Evolutionary conservation across 306 rosid genomes (phyloP), one percentile per base, ranked within the genome.

Genomic region (Cercis canadensis): DNA sequence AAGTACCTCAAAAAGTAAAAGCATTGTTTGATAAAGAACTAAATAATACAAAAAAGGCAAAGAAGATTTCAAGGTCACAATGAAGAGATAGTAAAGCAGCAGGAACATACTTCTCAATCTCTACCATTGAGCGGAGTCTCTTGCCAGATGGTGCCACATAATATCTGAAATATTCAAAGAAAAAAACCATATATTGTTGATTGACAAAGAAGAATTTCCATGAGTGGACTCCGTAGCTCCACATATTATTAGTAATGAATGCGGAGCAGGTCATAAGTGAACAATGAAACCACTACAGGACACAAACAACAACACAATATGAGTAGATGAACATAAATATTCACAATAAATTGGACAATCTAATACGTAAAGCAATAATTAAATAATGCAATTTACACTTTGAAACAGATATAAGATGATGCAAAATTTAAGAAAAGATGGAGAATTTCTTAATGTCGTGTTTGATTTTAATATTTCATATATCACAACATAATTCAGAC

Each of bases 81-180:
- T 43, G 40, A 40, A 41, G n/a, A 67, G 57, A 67, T 11, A 68
- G 62, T 46, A 29, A 15, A 75, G 63, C 74, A 54, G 73, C 34
- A 40, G 55, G 54, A 39, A 53, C 94, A 57, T 83, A 87, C 99
- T 87, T 87, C 37, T 94, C 91, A 62, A 94, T 57, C 81, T 94
- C 99, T 67, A 94, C 96, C 82, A 75, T 86, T 5, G 99, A 94
- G 49, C 99, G 96, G 47, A 94, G 91, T 62, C 65, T 86, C 95
- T 89, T 94, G 55, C 99, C 97, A 5, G 95, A 69, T 54, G 99
- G 99, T 33, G 97, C 90, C 10, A 68, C 72, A 69, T 94, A 94
- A 52, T 90, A 94, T 78, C 97, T 94, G 94, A 79, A 78, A 74
- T 69, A 70, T 44, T 46, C 52, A 57, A 41, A 73, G 40, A 46